Percentiles rank a stretch among this genome's conserved stretches.
Evolutionary conservation across 2,329 filamentous ascomycete species (phyloP).

Genomic region (Xylaria sp.): DNA sequence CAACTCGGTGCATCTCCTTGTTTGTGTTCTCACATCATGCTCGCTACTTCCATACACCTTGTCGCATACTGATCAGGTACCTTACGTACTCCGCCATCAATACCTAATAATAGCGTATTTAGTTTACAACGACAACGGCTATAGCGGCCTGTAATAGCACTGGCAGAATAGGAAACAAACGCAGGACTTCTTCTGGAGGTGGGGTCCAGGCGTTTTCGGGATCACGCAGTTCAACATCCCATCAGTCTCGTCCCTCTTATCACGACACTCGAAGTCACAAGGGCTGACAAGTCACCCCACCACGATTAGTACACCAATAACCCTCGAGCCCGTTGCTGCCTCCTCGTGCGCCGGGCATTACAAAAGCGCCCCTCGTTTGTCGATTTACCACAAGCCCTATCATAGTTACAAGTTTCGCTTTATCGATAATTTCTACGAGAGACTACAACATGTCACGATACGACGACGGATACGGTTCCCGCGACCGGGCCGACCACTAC

Average conservation of each 20-base stretch:
- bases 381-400: neutral
- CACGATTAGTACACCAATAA: neutral
- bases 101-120: neutral
- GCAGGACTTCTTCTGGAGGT: slow-evolving; percentile 8
- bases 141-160: neutral
- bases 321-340: neutral
- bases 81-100: neutral
- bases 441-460: slow-evolving; percentile 43
- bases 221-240: slow-evolving; percentile 33
- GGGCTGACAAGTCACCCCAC: slow-evolving; percentile 29
- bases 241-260: slow-evolving; percentile 24
- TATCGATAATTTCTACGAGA: slow-evolving; percentile 12
- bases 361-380: neutral
- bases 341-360: neutral
- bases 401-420: neutral
- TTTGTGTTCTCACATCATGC: neutral
- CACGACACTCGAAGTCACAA: slow-evolving; percentile 32
- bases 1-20: neutral
- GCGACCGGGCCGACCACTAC: slow-evolving; percentile 41
- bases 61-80: neutral
- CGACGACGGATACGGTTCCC: slow-evolving; percentile 40
- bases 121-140: neutral
- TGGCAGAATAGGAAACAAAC: neutral
- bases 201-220: slow-evolving; percentile 27
- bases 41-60: too few relatives aligned